Evolutionary conservation across 2,329 filamentous ascomycete genomes (phyloP), one percentile per base, ranked within the genome.

Genomic region (Penicillium sumatraense): DNA sequence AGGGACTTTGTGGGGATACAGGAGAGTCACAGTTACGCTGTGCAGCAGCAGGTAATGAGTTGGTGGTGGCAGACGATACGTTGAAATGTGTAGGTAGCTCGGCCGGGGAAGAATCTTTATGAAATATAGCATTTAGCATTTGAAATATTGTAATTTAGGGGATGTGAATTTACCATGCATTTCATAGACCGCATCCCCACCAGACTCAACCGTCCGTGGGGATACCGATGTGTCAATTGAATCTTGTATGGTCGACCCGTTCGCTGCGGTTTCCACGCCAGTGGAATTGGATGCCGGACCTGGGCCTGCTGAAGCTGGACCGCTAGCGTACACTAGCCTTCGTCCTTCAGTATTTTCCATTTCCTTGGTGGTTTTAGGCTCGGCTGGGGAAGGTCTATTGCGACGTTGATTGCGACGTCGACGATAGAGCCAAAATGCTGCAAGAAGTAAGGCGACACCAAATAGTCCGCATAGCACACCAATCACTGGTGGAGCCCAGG

Each of bases 401-500:
- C 41, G 21, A 3, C 40, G 51, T 20, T 47, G n/a, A 11, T 35
- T 42, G 18, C 42, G 60, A 16, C 59, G 60, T 8, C 63, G 56
- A 8, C 59, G 58, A n/a, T 58, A 57, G 9, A 63, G 56, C 58
- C 56, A 67, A 33, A 63, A 58, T 4, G 24, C 54, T 5, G 45
- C 40, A 14, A 61, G 3, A 0, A 57, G 45, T 2, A 59, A 47
- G 2, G 26, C 59, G 9, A 69, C 49, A 1, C 60, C 29, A 16
- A 66, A 42, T 0, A 70, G 23, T 3, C 65, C 66, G 1, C 62
- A 21, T 1, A 70, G 45, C 3, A 67, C 63, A 5, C 68, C 68
- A 13, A 70, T 62, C 24, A 89, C 82, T 0, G 87, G 85, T 0
- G 80, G 81, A 1, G 88, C 79, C 78, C 84, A 89, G 5, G 72